These are phyloP conservation scores for Plicaturopsis crispa DNA, from an alignment of 768 basidiomycete genomes.

Conservation along the genomic window DNA sequence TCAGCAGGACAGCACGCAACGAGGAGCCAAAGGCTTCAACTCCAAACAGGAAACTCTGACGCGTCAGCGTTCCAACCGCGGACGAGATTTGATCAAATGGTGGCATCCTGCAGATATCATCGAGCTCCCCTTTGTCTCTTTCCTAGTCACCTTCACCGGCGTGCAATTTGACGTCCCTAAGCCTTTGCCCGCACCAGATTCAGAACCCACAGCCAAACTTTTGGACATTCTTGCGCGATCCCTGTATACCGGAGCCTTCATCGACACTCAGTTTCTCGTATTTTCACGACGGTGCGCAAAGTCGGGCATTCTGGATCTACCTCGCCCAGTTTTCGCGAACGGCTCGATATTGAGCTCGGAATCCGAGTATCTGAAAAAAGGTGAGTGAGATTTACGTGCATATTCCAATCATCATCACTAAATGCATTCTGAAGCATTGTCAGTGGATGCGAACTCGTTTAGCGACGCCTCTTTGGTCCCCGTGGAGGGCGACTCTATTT, in stretches of 20 bases:
- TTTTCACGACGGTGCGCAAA: background rate
- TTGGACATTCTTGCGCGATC: background rate
- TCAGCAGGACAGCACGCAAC: background rate
- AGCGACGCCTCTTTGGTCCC: no score
- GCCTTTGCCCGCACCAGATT: background rate
- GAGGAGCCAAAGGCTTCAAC: no score
- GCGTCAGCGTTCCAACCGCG: background rate
- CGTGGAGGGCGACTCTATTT: no score
- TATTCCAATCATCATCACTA: no score
- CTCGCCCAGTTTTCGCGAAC: background rate
- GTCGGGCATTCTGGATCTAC: background rate
- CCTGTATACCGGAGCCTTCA: background rate
- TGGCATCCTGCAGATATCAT: background rate
- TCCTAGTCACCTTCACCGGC: background rate
- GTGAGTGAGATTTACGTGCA: no score
- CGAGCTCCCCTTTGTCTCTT: background rate
- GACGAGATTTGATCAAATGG: no score
- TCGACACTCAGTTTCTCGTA: constrained; percentile 1
- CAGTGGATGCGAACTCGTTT: no score
- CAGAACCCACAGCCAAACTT: no score
- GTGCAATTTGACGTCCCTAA: background rate
- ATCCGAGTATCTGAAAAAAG: background rate
- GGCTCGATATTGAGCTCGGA: background rate
- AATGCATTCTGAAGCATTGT: no score
- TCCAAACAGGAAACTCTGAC: background rate